Evolutionary conservation across 805 yeast genomes (phyloP).

Genomic region (Wickerhamiella musiphila): DNA sequence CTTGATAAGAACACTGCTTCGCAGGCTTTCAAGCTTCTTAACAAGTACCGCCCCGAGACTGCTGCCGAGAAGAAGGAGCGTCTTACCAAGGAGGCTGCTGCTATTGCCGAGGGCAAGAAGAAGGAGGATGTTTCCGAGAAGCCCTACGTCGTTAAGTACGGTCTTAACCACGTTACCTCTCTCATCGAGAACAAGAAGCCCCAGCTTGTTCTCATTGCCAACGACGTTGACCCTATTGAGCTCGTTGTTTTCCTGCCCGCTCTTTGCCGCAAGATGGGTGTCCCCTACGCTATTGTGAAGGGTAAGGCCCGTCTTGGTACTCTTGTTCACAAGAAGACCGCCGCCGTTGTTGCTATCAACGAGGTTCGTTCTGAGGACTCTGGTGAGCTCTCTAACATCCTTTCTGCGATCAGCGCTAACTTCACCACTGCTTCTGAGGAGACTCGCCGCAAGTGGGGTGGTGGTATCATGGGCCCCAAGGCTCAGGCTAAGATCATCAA

Average conservation of each 20-base stretch:
- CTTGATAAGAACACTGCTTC: conserved; percentile 98
- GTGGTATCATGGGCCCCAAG: conserved; percentile 95
- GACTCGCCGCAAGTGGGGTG: conserved; percentile 98
- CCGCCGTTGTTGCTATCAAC: conserved; percentile 93
- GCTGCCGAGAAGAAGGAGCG: conserved; percentile 97
- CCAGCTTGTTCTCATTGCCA: conserved; percentile 89
- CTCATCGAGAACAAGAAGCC: conserved; percentile 97
- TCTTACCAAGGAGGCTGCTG: conserved; percentile 94
- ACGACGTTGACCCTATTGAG: conserved; percentile 98
- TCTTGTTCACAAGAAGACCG: conserved; percentile 91
- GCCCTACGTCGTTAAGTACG: conserved; percentile 95
- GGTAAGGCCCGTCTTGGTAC: conserved; percentile 98
- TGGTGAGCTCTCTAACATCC: conserved; percentile 81
- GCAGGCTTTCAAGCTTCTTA: conserved; percentile 88
- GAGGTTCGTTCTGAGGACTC: conserved; percentile 92
- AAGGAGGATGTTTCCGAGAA: conserved; percentile 92
- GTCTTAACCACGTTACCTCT: conserved; percentile 97
- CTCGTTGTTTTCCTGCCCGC: conserved; percentile 95
- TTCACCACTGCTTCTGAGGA: conserved; percentile 90
- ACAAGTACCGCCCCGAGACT: conserved; percentile 99
- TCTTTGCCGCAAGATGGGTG: conserved; percentile 98
- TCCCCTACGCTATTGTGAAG: conserved; percentile 95
- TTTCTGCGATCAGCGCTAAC: conserved; percentile 87
- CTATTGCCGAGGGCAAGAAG: conserved; percentile 94
- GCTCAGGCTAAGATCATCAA: conserved; percentile 72